phyloP scores from a whole-genome alignment of 805 yeast species.

The Hanseniaspora occidentalis region DNA sequence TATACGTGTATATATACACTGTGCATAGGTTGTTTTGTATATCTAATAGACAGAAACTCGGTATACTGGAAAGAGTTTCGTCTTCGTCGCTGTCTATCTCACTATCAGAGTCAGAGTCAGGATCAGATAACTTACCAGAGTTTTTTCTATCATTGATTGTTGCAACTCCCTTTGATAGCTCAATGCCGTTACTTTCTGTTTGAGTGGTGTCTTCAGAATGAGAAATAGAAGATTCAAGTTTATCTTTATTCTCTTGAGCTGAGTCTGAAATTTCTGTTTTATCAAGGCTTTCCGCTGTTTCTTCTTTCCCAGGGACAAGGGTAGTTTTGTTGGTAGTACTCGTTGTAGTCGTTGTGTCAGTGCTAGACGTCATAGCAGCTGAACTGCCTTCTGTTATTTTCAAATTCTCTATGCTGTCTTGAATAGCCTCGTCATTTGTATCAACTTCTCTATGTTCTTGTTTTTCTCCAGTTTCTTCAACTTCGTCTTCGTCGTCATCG shows the following conservation, averaged over 20 bases:
- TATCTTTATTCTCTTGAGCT: too few species aligned
- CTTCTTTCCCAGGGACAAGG: too few species aligned
- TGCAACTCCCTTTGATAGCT: constrained; percentile 2
- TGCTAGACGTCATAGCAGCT: too few species aligned
- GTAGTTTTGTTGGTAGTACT: too few species aligned
- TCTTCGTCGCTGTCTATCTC: constrained; percentile 10
- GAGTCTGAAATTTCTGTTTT: too few species aligned
- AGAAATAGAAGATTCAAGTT: too few species aligned
- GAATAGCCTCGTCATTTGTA: background rate
- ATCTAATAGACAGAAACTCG: constrained; percentile 83
- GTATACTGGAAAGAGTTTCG: constrained; percentile 31
- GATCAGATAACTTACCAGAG: too few species aligned
- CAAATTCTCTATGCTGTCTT: background rate
- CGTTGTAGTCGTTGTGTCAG: too few species aligned
- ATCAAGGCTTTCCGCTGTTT: too few species aligned
- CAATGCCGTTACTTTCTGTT: constrained; percentile 2
- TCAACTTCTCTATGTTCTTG: constrained; percentile 8
- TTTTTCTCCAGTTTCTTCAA: constrained; percentile 17
- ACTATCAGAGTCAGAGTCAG: too few species aligned
- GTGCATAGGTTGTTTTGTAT: constrained; percentile 71
- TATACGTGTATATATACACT: constrained; percentile 62
- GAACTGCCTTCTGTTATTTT: background rate
- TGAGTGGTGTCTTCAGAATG: constrained; percentile 2
- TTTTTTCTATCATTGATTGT: too few species aligned
- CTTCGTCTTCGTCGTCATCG: constrained; percentile 23